These are phyloP conservation scores for Peribolospora baueri DNA, from an alignment of 768 basidiomycete species.

Conservation along the genomic window DNA sequence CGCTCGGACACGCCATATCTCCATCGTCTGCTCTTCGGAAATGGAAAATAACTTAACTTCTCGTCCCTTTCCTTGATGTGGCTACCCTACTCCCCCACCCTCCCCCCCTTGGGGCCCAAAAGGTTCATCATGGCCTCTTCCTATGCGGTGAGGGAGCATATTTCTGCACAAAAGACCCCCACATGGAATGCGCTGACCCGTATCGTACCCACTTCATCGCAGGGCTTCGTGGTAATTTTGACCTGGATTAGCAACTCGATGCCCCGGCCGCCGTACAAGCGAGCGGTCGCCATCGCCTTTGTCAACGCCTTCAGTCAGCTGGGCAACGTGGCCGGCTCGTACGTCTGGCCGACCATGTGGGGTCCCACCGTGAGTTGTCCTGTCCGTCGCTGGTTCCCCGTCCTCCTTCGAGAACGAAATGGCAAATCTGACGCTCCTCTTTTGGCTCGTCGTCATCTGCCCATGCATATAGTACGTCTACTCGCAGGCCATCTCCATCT, in stretches of 20 bases:
- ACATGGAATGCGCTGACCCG: neutral
- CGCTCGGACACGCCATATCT: conserved; percentile 2
- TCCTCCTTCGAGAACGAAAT: neutral
- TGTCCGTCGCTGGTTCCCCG: neutral
- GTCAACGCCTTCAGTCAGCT: conserved; percentile 60
- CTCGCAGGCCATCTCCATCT: conserved; percentile 50
- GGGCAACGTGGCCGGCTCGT: conserved; percentile 67
- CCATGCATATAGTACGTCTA: conserved; percentile 7
- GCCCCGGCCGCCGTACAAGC: conserved; percentile 60
- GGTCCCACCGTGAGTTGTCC: conserved; percentile 25
- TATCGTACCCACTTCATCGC: no score
- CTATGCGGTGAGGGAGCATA: neutral
- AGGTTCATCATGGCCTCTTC: conserved; percentile 33
- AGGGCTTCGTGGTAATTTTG: conserved; percentile 14
- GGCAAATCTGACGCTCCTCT: no score
- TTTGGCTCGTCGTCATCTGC: conserved; percentile 4
- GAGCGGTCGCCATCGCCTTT: conserved; percentile 61
- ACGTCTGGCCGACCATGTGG: conserved; percentile 19
- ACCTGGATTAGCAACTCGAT: conserved; percentile 31
- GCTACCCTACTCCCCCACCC: no score
- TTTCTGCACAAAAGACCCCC: neutral
- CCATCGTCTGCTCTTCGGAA: neutral
- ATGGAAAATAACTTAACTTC: no score
- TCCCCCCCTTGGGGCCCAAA: no score
- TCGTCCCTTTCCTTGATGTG: no score